A percentile compares a stretch with the other conserved stretches of the same genome.
Evolutionary conservation across 208 protist genomes (phyloP).

Genomic region (Jaenimonas drosophilae): DNA sequence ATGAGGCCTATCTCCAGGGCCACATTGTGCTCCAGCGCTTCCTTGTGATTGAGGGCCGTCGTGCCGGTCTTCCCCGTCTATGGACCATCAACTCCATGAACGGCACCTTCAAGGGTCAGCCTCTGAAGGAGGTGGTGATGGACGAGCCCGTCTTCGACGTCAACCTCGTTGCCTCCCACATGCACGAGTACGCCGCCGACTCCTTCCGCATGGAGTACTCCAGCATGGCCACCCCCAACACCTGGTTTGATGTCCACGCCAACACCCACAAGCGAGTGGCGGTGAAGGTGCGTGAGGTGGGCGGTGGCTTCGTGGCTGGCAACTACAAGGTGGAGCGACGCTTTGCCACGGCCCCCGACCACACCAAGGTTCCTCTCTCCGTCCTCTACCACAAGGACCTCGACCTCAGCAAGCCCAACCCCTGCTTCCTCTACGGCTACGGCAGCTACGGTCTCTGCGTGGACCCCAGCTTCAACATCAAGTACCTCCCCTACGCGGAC

Average conservation of each 20-base stretch:
- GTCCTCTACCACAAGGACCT: constrained; percentile 73
- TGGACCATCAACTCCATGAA: constrained; percentile 46
- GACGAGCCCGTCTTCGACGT: constrained; percentile 67
- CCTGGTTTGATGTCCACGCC: constrained; percentile 55
- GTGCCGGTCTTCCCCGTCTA: constrained; percentile 58
- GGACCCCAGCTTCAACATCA: constrained; percentile 77
- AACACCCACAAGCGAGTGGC: constrained; percentile 16
- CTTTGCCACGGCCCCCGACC: constrained; percentile 71
- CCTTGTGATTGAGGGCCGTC: constrained; percentile 57
- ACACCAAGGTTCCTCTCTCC: constrained; percentile 61
- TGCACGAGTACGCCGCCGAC: constrained; percentile 52
- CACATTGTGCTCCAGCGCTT: constrained; percentile 40
- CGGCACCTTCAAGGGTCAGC: constrained; percentile 17
- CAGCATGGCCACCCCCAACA: constrained; percentile 68
- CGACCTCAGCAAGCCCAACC: constrained; percentile 46
- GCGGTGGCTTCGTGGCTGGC: constrained; percentile 48
- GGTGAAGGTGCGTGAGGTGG: constrained; percentile 69
- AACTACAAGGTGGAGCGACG: constrained; percentile 63
- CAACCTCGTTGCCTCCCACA: constrained; percentile 36
- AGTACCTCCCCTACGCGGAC: constrained; percentile 74
- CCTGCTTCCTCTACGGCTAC: constrained; percentile 87
- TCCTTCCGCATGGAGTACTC: constrained; percentile 75
- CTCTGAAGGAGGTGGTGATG: constrained; percentile 46
- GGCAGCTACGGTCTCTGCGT: constrained; percentile 84
- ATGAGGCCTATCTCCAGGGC: constrained; percentile 37